A percentile compares a stretch with the other conserved stretches of the same genome.
Evolutionary conservation across 1,284 basidiomycete genomes (phyloP).

Genomic region (Anthracocystis setariae): DNA sequence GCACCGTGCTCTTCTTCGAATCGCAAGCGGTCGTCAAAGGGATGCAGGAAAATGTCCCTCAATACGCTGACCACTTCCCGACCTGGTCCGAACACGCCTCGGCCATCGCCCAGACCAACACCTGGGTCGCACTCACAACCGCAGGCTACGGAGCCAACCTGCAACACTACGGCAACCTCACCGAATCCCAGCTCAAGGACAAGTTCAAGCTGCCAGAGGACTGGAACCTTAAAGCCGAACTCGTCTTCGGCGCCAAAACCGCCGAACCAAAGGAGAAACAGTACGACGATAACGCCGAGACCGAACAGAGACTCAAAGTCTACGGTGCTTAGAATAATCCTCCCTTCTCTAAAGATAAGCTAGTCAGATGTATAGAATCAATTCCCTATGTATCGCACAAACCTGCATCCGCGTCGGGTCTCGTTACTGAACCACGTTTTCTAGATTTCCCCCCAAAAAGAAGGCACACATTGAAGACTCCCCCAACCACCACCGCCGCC

Average conservation of each 20-base stretch:
- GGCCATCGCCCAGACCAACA: conserved; percentile 69
- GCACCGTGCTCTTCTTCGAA: conserved; percentile 70
- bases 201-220: conserved; percentile 67
- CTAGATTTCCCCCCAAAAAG: no score
- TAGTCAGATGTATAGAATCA: no score
- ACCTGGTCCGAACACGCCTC: conserved; percentile 48
- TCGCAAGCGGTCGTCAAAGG: conserved; percentile 46
- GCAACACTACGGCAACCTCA: conserved; percentile 66
- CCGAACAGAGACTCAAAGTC: conserved; percentile 20
- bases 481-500: no score
- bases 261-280: conserved; percentile 27
- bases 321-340: conserved; percentile 20
- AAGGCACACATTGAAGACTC: no score
- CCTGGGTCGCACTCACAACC: conserved; percentile 70
- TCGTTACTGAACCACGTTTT: no score
- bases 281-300: conserved; percentile 31
- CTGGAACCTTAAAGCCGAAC: conserved; percentile 69
- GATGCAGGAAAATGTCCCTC: conserved; percentile 68
- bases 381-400: no score
- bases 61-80: conserved; percentile 69
- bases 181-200: conserved; percentile 55
- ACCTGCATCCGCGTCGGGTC: no score
- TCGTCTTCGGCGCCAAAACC: conserved; percentile 69
- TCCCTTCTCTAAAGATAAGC: no score
- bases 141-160: conserved; percentile 70